A percentile compares a stretch with the other conserved stretches of the same genome.
These are phyloP conservation scores for Flaveria linearis DNA, from an alignment of 129 eudicot genomes.

Conservation along the genomic window DNA sequence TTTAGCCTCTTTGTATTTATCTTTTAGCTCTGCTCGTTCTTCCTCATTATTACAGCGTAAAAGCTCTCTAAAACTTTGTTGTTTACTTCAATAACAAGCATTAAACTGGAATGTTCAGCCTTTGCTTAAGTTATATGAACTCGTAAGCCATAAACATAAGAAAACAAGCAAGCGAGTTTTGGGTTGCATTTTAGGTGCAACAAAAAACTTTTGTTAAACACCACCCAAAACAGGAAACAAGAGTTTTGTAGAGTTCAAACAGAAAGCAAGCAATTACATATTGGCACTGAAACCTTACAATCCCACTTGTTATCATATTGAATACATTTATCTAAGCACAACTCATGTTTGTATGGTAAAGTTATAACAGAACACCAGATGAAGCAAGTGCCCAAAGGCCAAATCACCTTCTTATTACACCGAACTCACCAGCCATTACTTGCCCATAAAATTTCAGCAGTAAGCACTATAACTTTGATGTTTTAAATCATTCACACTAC, in stretches of 20 bases:
- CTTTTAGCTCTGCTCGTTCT: too few species aligned
- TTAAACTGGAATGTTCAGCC: too few species aligned
- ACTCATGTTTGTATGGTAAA: conserved; percentile 1
- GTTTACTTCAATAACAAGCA: too few species aligned
- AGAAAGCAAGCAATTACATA: not conserved
- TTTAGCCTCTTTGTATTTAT: too few species aligned
- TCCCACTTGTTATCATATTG: not conserved
- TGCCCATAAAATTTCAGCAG: conserved; percentile 3
- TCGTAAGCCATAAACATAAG: too few species aligned
- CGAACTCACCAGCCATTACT: not conserved
- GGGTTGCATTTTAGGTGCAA: too few species aligned
- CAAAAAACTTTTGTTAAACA: too few species aligned
- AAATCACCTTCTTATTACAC: not conserved
- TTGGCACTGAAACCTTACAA: not conserved
- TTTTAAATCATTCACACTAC: conserved; percentile 3
- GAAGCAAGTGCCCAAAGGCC: not conserved
- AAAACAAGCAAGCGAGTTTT: too few species aligned
- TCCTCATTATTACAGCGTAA: too few species aligned
- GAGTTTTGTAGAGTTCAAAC: not conserved
- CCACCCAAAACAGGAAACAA: too few species aligned
- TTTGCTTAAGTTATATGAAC: too few species aligned
- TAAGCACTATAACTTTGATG: not conserved
- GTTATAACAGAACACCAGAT: not conserved
- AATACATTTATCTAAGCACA: not conserved
- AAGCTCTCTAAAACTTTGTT: too few species aligned